Evolutionary conservation across 768 basidiomycete genomes (phyloP), one percentile per base, ranked within the genome.

Genomic region (Hortiboletus campestris): DNA sequence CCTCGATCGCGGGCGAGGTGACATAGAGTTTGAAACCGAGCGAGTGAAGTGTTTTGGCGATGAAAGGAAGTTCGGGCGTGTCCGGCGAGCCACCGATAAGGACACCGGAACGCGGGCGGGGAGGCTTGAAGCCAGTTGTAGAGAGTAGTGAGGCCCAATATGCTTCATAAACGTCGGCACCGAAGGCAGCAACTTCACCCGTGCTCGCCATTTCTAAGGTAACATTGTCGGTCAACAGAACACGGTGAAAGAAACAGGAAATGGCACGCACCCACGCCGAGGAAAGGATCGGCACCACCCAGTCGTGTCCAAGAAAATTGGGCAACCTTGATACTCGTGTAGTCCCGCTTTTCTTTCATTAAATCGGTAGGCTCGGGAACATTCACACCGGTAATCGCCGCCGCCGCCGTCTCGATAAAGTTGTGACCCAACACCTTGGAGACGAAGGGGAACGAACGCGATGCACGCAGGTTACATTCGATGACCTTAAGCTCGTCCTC

Each of bases 301-400:
- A 99, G 70, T 40, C 96, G 88, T 46, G 95, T 98, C 97, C 96
- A 99, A 12, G 91, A 94, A 78, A 99, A 98, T 67, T 98, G 96
- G 12, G 97, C 88, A 44, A 97, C 94, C 77, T 99, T 98, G 81
- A 99, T 91, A 9, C 94, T 88, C 16, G 88, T 89, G 72, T 98
- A 98, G 69, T 95, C 88, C 28, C 93, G 81, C 70, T 88, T 81
- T 71, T 89, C 80, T 51, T 85, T 81, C 95, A 98, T 98, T 55
- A 95, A 74, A 67, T 99, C 95, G 25, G 95, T 73, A 7, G 97
- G 91, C 59, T 86, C 88, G 2, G 97, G 97, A 0, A 98, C 92
- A 60, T 93, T 79, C 56, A 89, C 80, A 51, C 84, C 88, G 19
- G 89, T 82, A 61, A 96, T 96, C 19, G 94, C 94, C 25, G 85